A percentile compares a stretch with the other conserved stretches of the same genome.
Evolutionary conservation across 169 alveolate species (phyloP).

Genomic region (Plasmodium yoelii): DNA sequence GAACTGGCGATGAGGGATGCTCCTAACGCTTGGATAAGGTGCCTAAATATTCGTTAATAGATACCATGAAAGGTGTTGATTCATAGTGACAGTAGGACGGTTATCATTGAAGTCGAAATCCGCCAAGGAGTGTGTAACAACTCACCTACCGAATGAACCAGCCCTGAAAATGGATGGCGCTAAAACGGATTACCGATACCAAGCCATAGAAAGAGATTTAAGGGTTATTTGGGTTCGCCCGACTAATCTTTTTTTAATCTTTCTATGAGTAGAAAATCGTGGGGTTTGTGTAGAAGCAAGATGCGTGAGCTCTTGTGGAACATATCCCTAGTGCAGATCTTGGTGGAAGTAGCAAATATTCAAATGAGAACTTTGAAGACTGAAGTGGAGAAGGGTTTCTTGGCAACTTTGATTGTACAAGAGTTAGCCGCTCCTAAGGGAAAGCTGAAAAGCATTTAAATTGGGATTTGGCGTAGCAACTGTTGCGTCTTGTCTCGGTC

Average conservation of each 20-base stretch:
- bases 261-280: conserved; percentile 94
- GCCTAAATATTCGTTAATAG: conserved; percentile 93
- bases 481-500: conserved; percentile 13
- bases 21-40: conserved; percentile 94
- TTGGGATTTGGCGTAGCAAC: conserved; percentile 50
- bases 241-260: conserved; percentile 79
- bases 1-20: conserved; percentile 95
- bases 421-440: conserved; percentile 94
- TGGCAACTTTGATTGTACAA: conserved; percentile 92
- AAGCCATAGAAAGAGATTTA: conserved; percentile 68
- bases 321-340: conserved; percentile 95
- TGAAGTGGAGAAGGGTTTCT: conserved; percentile 96
- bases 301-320: conserved; percentile 93
- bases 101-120: conserved; percentile 94
- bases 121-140: conserved; percentile 95
- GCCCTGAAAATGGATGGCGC: conserved; percentile 95
- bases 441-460: conserved; percentile 84
- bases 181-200: conserved; percentile 93
- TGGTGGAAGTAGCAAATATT: conserved; percentile 95
- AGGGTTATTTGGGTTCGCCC: not conserved
- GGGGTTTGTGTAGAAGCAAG: conserved; percentile 90
- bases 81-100: conserved; percentile 94
- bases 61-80: conserved; percentile 92
- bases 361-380: conserved; percentile 94
- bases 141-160: conserved; percentile 93